Base-by-base conservation (phyloP, 306 rosid genomes). In the Albizia julibrissin region DNA sequence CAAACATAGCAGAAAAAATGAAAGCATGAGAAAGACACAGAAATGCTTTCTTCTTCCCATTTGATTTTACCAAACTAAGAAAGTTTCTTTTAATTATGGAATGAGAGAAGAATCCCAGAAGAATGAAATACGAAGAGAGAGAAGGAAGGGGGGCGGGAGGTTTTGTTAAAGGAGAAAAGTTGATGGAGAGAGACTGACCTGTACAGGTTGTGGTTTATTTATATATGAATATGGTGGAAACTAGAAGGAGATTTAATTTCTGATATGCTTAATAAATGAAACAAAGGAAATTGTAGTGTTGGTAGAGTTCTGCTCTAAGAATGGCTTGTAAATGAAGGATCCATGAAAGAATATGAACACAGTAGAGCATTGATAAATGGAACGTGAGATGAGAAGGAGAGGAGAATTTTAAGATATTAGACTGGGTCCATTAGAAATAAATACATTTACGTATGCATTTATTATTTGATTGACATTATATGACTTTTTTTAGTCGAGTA, bases 41-140 rank as follows among this genome's bases (percentile, higher is more conserved):
- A 84, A 42, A 69, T 71, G 52, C 44, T 78, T 79, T 49, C 79
- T 84, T 82, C 58, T 84, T 14, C 80, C 92, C 95, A 91, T 91
- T 91, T 61, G 67, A 61, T 61, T 79, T 83, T 43, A 29, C 46
- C 76, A 40, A 82, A 80, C 37, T 34, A 31, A 50, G 39, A n/a
- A 72, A 72, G 59, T 37, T 70, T n/a, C 26, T 4, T 62, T 43
- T 71, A 16, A 22, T n/a, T 43, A 18, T 22, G 19, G 24, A 49
- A 39, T 79, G 78, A 72, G 52, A 77, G 39, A 72, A 34, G 76
- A 46, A 33, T 19, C 12, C 49, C 10, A 67, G 54, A 75, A 83
- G 39, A 74, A 40, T 34, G 47, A 34, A 69, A 31, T 43, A 33
- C 8, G 4, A 10, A 39, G 19, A 12, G 54, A 24, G 21, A 29